Evolutionary conservation across 2,329 filamentous ascomycete species (phyloP).

Genomic region (Rhexocercosporidium sp.): DNA sequence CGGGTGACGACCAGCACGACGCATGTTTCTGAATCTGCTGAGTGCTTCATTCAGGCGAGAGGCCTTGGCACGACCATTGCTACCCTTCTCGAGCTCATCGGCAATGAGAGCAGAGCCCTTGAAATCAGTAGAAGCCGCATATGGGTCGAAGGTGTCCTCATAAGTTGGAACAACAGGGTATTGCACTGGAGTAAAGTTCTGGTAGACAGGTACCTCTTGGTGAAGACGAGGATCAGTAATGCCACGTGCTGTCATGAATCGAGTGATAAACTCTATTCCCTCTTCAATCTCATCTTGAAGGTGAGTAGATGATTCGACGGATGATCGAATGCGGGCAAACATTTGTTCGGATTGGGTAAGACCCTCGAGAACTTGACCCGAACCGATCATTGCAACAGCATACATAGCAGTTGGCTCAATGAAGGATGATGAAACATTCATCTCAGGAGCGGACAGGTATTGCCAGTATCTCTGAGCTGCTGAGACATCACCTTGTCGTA

Average conservation of each 20-base stretch:
- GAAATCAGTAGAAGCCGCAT: constrained; percentile 88
- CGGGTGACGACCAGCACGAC: constrained; percentile 86
- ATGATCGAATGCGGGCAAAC: constrained; percentile 80
- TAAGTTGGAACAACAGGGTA: constrained; percentile 63
- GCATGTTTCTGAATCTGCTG: constrained; percentile 87
- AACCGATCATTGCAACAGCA: constrained; percentile 83
- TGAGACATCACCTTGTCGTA: constrained; percentile 80
- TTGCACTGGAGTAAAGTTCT: constrained; percentile 54
- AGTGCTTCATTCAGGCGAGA: constrained; percentile 81
- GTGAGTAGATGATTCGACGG: constrained; percentile 56
- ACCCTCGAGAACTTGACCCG: constrained; percentile 82
- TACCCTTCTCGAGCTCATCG: constrained; percentile 83
- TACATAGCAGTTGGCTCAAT: constrained; percentile 93
- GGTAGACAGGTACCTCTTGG: constrained; percentile 53
- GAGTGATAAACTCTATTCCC: constrained; percentile 71
- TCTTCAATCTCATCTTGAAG: constrained; percentile 85
- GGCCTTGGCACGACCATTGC: constrained; percentile 66
- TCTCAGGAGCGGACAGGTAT: constrained; percentile 67
- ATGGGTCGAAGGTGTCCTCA: constrained; percentile 89
- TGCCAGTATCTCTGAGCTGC: constrained; percentile 83
- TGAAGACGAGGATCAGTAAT: constrained; percentile 58
- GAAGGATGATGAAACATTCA: constrained; percentile 66
- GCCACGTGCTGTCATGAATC: constrained; percentile 62
- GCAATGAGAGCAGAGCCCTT: constrained; percentile 91
- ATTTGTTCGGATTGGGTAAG: constrained; percentile 80